Conservation (phyloP, 176 grass and related monocot species). For the Avena atlantica region DNA sequence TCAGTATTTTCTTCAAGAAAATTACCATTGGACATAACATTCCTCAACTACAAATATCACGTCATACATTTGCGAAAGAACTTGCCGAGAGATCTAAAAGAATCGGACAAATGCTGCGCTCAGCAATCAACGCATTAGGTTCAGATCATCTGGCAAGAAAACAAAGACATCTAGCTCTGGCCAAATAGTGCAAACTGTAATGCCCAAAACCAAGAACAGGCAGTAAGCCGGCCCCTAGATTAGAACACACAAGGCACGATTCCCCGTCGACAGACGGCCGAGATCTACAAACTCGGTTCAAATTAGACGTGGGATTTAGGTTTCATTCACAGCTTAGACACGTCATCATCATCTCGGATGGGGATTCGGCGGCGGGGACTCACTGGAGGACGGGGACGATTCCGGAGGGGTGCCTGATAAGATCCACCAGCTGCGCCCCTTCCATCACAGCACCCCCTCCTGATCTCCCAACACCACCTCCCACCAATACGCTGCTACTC, state of each 20-base stretch:
- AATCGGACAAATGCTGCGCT: neutral
- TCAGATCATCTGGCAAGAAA: neutral
- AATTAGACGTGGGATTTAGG: constrained; percentile 8
- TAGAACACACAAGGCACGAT: neutral
- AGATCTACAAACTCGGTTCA: constrained; percentile 17
- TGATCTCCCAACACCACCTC: neutral
- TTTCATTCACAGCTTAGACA: neutral
- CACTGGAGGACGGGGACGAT: constrained; percentile 79
- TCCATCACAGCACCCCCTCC: constrained; percentile 23
- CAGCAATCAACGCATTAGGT: neutral
- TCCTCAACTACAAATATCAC: neutral
- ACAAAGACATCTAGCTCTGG: constrained; percentile 17
- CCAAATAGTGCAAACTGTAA: neutral
- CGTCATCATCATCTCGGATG: neutral
- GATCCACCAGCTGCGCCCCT: constrained; percentile 27
- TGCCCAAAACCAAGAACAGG: neutral
- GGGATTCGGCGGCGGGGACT: constrained; percentile 36
- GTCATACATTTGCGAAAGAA: neutral
- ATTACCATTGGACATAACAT: neutral
- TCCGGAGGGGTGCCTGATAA: constrained; percentile 57
- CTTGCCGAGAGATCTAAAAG: neutral
- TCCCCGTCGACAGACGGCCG: neutral
- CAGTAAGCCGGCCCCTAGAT: neutral
- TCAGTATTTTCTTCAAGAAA: neutral
- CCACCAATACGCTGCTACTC: neutral